phyloP scores from a whole-genome alignment of 1,139 yeast genomes.

The Geotrichum reessii region DNA sequence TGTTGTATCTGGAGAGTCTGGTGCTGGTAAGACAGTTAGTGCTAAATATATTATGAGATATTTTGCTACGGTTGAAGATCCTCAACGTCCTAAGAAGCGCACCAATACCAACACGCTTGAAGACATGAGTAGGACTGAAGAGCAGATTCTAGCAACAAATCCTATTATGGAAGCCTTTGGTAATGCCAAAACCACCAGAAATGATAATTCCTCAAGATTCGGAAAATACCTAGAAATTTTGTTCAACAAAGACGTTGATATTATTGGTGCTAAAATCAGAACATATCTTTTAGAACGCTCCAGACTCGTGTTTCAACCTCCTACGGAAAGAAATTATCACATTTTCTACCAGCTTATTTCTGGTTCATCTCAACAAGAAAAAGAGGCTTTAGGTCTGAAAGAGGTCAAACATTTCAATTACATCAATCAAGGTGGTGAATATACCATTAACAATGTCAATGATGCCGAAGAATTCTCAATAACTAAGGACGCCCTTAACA shows the following conservation, averaged over 20 bases:
- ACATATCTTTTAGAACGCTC: constrained; percentile 91
- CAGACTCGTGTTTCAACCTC: constrained; percentile 88
- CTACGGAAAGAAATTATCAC: constrained; percentile 85
- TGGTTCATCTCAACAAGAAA: constrained; percentile 63
- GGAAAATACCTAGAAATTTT: constrained; percentile 93
- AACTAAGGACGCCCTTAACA: constrained; percentile 67
- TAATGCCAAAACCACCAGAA: constrained; percentile 97
- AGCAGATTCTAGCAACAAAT: constrained; percentile 91
- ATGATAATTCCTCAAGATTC: constrained; percentile 94
- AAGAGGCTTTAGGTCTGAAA: constrained; percentile 50
- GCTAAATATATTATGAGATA: constrained; percentile 97
- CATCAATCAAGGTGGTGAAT: constrained; percentile 84
- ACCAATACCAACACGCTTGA: constrained; percentile 34
- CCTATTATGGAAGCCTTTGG: constrained; percentile 99
- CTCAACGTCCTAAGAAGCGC: constrained; percentile 37
- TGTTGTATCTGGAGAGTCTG: constrained; percentile 96
- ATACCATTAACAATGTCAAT: constrained; percentile 72
- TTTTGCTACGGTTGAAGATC: constrained; percentile 88
- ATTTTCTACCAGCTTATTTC: constrained; percentile 86
- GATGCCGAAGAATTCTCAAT: constrained; percentile 70
- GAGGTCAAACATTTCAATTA: constrained; percentile 66
- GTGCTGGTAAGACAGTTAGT: constrained; percentile 97
- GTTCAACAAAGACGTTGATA: constrained; percentile 66
- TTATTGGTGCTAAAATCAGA: constrained; percentile 90
- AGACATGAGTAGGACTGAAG: constrained; percentile 87